Percentiles rank a stretch among this genome's conserved stretches.
These are phyloP conservation scores for Platanthera guangdongensis DNA, from an alignment of 106 monocot species.

Conservation along the genomic window DNA sequence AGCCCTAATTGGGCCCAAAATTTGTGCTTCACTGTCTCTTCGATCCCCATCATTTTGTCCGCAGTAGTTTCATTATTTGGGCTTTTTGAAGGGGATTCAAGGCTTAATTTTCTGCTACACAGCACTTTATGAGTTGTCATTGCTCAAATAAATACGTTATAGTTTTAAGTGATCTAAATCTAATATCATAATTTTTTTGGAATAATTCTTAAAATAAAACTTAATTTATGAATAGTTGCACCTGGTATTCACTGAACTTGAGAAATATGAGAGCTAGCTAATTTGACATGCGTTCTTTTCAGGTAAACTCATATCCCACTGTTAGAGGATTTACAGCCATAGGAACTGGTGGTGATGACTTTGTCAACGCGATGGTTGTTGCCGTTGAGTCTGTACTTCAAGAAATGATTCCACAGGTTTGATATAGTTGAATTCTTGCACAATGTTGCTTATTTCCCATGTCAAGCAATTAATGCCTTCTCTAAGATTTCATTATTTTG, in stretches of 20 bases:
- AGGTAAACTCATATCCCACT: slow-evolving; percentile 95
- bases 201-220: not conserved
- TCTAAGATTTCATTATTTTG: not conserved
- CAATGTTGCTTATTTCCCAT: not conserved
- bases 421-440: not conserved
- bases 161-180: not conserved
- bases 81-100: not conserved
- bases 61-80: not conserved
- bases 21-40: no score
- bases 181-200: not conserved
- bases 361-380: slow-evolving; percentile 86
- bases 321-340: slow-evolving; percentile 91
- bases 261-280: not conserved
- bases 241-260: not conserved
- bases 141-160: not conserved
- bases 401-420: slow-evolving; percentile 77
- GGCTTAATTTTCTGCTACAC: not conserved
- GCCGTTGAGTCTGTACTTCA: slow-evolving; percentile 98
- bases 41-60: no score
- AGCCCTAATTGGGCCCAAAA: no score
- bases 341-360: slow-evolving; percentile 95
- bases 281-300: not conserved
- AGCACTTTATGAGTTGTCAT: not conserved
- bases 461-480: not conserved
- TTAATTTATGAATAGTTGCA: not conserved